Conservation (phyloP, 164 flowering plant species). For the Dillenia turbinata region DNA sequence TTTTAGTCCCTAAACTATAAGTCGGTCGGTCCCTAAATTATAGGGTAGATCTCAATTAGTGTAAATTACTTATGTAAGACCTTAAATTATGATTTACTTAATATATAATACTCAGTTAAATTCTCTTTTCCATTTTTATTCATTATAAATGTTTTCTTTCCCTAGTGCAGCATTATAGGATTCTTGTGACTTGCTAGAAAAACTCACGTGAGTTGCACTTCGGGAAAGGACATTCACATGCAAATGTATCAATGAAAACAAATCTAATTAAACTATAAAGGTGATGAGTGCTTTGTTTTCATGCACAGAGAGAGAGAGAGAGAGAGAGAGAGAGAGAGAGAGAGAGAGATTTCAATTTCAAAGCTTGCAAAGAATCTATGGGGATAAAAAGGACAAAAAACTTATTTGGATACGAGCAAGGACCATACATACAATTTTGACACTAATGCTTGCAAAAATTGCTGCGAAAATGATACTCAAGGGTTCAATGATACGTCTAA, state of each 20-base stretch:
- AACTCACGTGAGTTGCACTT: conserved; percentile 62
- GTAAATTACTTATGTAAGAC: too few species aligned
- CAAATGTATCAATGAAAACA: conserved; percentile 39
- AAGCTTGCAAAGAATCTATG: conserved; percentile 3
- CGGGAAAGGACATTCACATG: conserved; percentile 81
- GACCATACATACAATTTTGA: conserved; percentile 3
- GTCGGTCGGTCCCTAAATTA: too few species aligned
- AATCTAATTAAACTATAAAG: conserved; percentile 43
- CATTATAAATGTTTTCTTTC: neutral
- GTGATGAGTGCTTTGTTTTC: conserved; percentile 24
- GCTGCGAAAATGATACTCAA: neutral
- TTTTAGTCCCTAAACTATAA: too few species aligned
- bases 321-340: conserved; percentile 12
- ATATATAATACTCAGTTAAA: too few species aligned
- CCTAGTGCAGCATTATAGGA: conserved; percentile 13
- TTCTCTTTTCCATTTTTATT: neutral
- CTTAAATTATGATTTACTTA: too few species aligned
- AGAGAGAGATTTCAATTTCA: conserved; percentile 12
- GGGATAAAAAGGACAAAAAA: conserved; percentile 18
- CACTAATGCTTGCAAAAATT: neutral
- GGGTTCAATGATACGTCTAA: neutral
- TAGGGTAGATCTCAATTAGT: too few species aligned
- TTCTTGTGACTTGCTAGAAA: conserved; percentile 35
- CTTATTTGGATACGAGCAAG: conserved; percentile 12
- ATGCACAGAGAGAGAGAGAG: conserved; percentile 15